Base-by-base conservation (phyloP, 2,329 filamentous ascomycete genomes). In the Neocucurbitaria cava region DNA sequence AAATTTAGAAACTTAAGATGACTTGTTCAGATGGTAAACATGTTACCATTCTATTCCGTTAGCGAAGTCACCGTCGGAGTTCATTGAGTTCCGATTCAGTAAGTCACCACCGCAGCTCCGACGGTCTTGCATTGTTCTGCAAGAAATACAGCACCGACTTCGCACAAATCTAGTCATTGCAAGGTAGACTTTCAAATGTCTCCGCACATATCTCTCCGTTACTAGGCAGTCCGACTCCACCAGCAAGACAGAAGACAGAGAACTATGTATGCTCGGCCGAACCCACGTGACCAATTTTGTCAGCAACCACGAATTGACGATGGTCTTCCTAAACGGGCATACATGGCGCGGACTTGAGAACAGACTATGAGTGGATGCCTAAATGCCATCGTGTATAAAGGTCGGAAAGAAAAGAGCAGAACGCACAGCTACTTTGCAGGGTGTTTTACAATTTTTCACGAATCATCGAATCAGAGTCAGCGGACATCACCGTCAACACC, bases 381-480 rank as follows among this genome's bases (percentile, higher is more conserved):
- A 24, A 43, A 13, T 6, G 26, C 5, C 23, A 43, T 17, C 23
- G 4, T 11, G 17, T 43, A 43, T 43, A 43, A 43, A 43, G 26
- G 6, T 24, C 9, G 10, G 15, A 10, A 30, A n/a, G n/a, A 43
- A 23, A 8, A 10, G 20, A n/a, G n/a, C 30, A 23, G n/a, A 43
- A 31, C 7, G 23, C 15, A 30, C 13, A 28, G 11, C 13, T 35
- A 10, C 13, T 17, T 15, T 20, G 23, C 26, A 13, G 6, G 15
- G 18, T 10, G 11, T 26, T 10, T 26, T n/a, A n/a, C 6, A 11
- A 18, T 30, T n/a, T 20, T 11, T 40, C 21, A 24, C 23, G 4
- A 28, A 18, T 30, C 41, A 17, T 10, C 50, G 46, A 49, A 46
- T 57, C 50, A 49, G 30, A 50, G 42, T 33, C 45, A 49, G 24